Evolutionary conservation across 78 protist genomes (phyloP).

Genomic region (Speleostelium caveatum): DNA sequence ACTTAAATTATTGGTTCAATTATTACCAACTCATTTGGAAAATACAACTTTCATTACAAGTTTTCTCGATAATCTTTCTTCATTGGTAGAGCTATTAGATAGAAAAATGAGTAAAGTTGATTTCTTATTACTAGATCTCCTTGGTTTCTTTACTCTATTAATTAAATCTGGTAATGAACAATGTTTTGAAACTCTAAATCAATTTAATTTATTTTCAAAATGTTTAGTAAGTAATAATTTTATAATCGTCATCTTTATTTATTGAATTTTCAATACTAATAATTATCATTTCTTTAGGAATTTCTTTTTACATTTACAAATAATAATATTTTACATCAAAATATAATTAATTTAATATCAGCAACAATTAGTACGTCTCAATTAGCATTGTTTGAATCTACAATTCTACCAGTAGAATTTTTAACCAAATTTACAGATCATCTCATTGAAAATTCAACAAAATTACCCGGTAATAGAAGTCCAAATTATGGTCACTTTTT

Average conservation of each 20-base stretch:
- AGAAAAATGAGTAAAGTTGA: constrained; percentile 32
- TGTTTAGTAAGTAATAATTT: constrained; percentile 20
- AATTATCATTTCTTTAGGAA: constrained; percentile 1
- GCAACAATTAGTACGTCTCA: constrained; percentile 22
- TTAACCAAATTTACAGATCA: neutral
- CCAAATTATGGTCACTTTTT: constrained; percentile 57
- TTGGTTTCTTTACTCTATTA: constrained; percentile 55
- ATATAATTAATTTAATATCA: constrained; percentile 19
- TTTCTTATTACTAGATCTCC: constrained; percentile 25
- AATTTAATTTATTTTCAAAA: constrained; percentile 19
- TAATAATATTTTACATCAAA: constrained; percentile 61
- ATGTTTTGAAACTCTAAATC: constrained; percentile 36
- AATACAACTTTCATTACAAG: constrained; percentile 27
- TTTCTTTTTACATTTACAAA: constrained; percentile 9
- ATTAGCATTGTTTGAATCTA: too few relatives aligned
- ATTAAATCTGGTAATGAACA: constrained; percentile 23
- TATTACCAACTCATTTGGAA: constrained; percentile 51
- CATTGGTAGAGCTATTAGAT: constrained; percentile 22
- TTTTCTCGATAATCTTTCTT: constrained; percentile 20
- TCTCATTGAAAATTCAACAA: neutral
- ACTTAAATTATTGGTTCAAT: constrained; percentile 27
- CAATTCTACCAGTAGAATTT: too few relatives aligned
- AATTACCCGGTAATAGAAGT: constrained; percentile 33
- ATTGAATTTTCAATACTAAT: too few relatives aligned
- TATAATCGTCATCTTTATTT: too few relatives aligned